A percentile compares a stretch with the other conserved stretches of the same genome.
phyloP scores from a whole-genome alignment of 2,329 filamentous ascomycete genomes.

The Dothistroma septosporum region DNA sequence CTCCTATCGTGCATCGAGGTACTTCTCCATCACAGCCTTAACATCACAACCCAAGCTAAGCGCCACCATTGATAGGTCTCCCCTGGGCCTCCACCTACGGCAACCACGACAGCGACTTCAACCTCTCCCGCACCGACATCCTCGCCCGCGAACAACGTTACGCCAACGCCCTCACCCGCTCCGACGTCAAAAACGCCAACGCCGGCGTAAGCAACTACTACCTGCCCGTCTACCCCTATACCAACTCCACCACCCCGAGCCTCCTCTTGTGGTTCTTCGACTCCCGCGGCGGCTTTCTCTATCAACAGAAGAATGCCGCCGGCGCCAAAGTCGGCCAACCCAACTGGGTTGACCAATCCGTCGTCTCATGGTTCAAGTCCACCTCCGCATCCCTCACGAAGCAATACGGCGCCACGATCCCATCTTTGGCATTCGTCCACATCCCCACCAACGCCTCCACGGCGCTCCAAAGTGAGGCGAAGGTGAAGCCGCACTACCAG shows the following conservation, averaged over 20 bases:
- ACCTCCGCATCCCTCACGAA: constrained; percentile 24
- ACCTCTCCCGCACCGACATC: constrained; percentile 49
- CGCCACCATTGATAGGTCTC: background rate
- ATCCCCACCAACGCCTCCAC: constrained; percentile 47
- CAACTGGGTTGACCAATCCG: constrained; percentile 46
- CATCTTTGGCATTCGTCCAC: constrained; percentile 54
- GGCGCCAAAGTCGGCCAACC: constrained; percentile 33
- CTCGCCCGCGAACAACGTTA: constrained; percentile 40
- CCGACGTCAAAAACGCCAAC: constrained; percentile 39
- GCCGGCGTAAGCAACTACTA: constrained; percentile 54
- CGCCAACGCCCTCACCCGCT: constrained; percentile 40
- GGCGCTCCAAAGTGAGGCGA: constrained; percentile 37
- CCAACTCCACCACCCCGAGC: constrained; percentile 42
- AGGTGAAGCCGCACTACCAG: constrained; percentile 43
- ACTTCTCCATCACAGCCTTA: background rate
- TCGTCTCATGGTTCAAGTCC: constrained; percentile 44
- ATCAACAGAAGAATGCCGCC: constrained; percentile 41
- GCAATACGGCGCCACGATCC: constrained; percentile 33
- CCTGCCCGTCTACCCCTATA: constrained; percentile 45
- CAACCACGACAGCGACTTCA: constrained; percentile 63
- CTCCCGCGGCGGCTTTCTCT: constrained; percentile 53
- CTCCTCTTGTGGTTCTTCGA: constrained; percentile 70
- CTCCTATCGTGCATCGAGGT: constrained; percentile 52
- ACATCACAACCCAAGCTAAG: background rate
- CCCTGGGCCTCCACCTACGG: constrained; percentile 48